Base-by-base conservation (phyloP, 495 filamentous ascomycete genomes). In the Margaritispora aquatica region DNA sequence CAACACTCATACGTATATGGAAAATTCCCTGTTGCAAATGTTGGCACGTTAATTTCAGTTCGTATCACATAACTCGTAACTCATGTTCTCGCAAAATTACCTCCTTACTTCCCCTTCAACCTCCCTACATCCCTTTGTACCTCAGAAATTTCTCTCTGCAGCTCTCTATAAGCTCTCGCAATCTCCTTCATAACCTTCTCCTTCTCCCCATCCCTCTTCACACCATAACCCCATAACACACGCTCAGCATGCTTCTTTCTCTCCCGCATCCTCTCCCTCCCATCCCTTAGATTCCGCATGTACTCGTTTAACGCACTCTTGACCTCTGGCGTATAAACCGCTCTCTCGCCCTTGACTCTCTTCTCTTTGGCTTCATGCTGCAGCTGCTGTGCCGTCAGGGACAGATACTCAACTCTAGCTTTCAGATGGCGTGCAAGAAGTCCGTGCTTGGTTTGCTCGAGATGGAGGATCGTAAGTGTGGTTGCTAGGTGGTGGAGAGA, bases 401-500 rank as follows among this genome's bases (percentile, higher is more conserved):
- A 80, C 27, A 90, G 73, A 53, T 81, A 80, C 56, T 83, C 82
- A 1, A 78, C 75, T 62, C 77, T 74, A 0, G 81, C 75, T 59
- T 75, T 80, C 17, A 75, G 74, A 52, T 72, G 72, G 5, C 86
- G 75, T 3, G 80, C 70, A 34, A 89, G 62, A 2, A 78, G 70
- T 38, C 88, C 88, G 71, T 91, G 86, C 63, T 88, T 88, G 9
- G 72, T 76, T 49, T 79, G 74, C 63, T 87, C 84, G 5, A 87
- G 70, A 13, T 73, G 61, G 8, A 54, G 54, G 13, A 68, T 63
- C 3, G 55, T 51, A 4, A 63, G 53, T 1, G 58, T 38, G 34
- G 29, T 66, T 4, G 58, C 55, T 0, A 51, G 26, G 21, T 64
- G 63, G 56, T 64, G 64, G 1, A 71, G 65, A 36, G 76, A 74